Evolutionary conservation across 192 early-diverging fungal genomes (phyloP).

Genomic region (Spizellomyces sp.): DNA sequence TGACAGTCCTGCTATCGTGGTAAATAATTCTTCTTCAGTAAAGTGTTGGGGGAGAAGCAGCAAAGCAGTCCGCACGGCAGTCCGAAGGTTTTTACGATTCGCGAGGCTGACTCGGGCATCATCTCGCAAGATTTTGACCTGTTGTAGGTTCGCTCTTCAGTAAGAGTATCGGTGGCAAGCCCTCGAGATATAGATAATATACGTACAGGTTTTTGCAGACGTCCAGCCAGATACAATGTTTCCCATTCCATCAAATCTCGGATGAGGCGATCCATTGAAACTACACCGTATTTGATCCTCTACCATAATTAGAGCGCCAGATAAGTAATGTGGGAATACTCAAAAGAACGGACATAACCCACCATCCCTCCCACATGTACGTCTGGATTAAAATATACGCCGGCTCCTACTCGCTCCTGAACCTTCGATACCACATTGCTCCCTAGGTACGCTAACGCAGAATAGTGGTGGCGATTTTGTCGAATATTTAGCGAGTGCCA

Average conservation of each 20-base stretch:
- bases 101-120: conserved; percentile 75
- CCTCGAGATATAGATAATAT: neutral
- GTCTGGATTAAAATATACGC: conserved; percentile 95
- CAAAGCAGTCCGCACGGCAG: conserved; percentile 81
- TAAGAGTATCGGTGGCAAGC: no score
- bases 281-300: conserved; percentile 95
- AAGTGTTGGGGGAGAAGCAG: conserved; percentile 83
- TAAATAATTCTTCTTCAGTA: conserved; percentile 78
- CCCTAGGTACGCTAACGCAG: conserved; percentile 74
- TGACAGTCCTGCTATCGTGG: conserved; percentile 81
- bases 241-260: conserved; percentile 94
- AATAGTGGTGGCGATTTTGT: conserved; percentile 93
- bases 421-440: conserved; percentile 69
- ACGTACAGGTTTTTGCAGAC: conserved; percentile 94
- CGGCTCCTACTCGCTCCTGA: conserved; percentile 86
- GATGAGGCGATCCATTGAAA: conserved; percentile 84
- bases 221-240: conserved; percentile 91
- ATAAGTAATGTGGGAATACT: neutral
- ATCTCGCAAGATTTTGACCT: conserved; percentile 77
- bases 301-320: conserved; percentile 25
- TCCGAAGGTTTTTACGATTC: conserved; percentile 83
- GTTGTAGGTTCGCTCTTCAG: neutral
- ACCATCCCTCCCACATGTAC: conserved; percentile 85
- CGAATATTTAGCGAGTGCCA: conserved; percentile 97
- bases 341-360: conserved; percentile 22